Conservation (phyloP, 129 eudicot genomes). For the Pittosporum tobira region DNA sequence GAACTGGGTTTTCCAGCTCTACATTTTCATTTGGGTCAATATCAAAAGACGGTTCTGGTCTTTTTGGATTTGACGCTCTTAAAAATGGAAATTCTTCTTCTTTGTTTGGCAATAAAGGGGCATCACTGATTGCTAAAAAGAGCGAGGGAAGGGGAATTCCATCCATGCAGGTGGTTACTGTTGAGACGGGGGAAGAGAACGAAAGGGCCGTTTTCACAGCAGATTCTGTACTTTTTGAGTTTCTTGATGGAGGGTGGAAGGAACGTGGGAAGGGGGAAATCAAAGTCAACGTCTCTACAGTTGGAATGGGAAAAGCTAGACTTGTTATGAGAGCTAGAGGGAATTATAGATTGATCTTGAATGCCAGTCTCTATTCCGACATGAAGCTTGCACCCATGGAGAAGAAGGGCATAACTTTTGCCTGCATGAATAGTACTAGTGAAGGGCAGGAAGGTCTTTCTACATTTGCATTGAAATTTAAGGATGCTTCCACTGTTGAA, state of each 20-base stretch:
- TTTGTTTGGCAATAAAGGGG: constrained; percentile 38
- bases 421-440: constrained; percentile 60
- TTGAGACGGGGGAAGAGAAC: constrained; percentile 90
- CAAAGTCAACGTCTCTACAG: constrained; percentile 58
- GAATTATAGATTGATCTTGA: constrained; percentile 66
- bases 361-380: constrained; percentile 68
- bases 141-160: constrained; percentile 42
- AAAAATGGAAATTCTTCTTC: constrained; percentile 50
- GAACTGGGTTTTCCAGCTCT: constrained; percentile 76
- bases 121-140: constrained; percentile 27
- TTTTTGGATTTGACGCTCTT: no score
- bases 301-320: constrained; percentile 55
- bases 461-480: constrained; percentile 77
- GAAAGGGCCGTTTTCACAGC: constrained; percentile 65
- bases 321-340: constrained; percentile 89
- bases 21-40: constrained; percentile 72
- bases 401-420: constrained; percentile 85
- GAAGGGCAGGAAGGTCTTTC: constrained; percentile 67
- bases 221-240: constrained; percentile 70
- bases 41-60: constrained; percentile 45
- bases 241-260: constrained; percentile 74
- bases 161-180: constrained; percentile 68
- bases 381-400: constrained; percentile 95
- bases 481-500: constrained; percentile 55
- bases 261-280: constrained; percentile 93